A percentile compares a stretch with the other conserved stretches of the same genome.
These are phyloP conservation scores for Waltergamsia citrina DNA, from an alignment of 2,329 filamentous ascomycete species.

Conservation along the genomic window DNA sequence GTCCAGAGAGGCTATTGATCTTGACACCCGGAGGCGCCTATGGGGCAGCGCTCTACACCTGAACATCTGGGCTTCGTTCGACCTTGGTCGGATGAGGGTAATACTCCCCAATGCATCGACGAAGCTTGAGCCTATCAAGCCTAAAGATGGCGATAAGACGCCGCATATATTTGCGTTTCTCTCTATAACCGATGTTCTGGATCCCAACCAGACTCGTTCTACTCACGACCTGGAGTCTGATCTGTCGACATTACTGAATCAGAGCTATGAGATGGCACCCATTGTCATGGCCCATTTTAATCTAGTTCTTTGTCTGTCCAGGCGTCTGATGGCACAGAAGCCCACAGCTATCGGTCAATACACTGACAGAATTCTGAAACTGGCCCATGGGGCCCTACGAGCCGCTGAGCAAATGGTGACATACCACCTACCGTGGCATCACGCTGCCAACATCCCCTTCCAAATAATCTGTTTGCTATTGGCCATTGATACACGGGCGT, in stretches of 20 bases:
- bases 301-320: slow-evolving; percentile 43
- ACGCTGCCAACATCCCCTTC: slow-evolving; percentile 50
- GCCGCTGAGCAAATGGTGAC: slow-evolving; percentile 36
- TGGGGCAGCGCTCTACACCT: slow-evolving; percentile 45
- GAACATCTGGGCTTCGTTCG: slow-evolving; percentile 50
- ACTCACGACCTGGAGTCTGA: slow-evolving; percentile 30
- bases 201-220: slow-evolving; percentile 35
- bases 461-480: slow-evolving; percentile 46
- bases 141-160: slow-evolving; percentile 28
- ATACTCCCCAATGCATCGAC: slow-evolving; percentile 33
- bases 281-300: slow-evolving; percentile 43
- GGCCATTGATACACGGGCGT: slow-evolving; percentile 41
- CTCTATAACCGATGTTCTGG: slow-evolving; percentile 41
- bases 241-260: slow-evolving; percentile 28
- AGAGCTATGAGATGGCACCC: slow-evolving; percentile 27
- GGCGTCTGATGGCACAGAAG: slow-evolving; percentile 41
- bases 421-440: slow-evolving; percentile 43
- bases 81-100: slow-evolving; percentile 45
- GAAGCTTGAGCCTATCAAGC: slow-evolving; percentile 25
- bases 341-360: slow-evolving; percentile 29
- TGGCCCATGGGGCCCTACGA: slow-evolving; percentile 33
- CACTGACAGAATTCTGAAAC: slow-evolving; percentile 34
- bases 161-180: slow-evolving; percentile 41
- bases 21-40: slow-evolving; percentile 30
- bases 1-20: slow-evolving; percentile 14